Percentiles rank a stretch among this genome's conserved stretches.
phyloP scores from a whole-genome alignment of 1,284 basidiomycete species.

The Trametes versicolor region DNA sequence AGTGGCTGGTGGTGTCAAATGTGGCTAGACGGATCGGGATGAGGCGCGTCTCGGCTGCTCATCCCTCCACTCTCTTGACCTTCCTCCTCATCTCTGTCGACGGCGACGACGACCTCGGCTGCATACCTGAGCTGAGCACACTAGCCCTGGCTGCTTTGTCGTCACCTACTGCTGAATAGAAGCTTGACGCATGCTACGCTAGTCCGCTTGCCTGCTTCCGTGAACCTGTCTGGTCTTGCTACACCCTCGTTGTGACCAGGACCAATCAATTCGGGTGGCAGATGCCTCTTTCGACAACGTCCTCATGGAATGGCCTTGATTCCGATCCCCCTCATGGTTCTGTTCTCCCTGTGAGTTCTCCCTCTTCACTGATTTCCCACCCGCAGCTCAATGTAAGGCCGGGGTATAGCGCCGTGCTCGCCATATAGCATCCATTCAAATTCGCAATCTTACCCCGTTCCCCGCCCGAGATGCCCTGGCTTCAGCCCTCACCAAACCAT shows the following conservation, averaged over 20 bases:
- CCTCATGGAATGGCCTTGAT: constrained; percentile 20
- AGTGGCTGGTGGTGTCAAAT: constrained; percentile 13
- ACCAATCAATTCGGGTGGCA: not conserved
- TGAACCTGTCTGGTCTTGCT: not conserved
- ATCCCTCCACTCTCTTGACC: constrained; percentile 17
- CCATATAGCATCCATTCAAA: constrained; percentile 77
- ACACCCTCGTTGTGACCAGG: not conserved
- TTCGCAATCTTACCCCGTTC: constrained; percentile 85
- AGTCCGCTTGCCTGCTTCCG: constrained; percentile 11
- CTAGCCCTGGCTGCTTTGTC: not conserved
- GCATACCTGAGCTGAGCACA: not conserved
- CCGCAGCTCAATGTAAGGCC: not conserved
- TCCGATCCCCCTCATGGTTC: not conserved
- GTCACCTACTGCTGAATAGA: constrained; percentile 7
- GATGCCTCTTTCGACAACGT: constrained; percentile 23
- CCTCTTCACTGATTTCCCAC: not conserved
- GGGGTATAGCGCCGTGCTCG: constrained; percentile 69
- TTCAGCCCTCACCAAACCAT: constrained; percentile 73
- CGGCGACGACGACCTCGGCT: constrained; percentile 17
- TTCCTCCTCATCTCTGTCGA: constrained; percentile 20
- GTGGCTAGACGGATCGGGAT: not conserved
- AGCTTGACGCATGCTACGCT: constrained; percentile 23
- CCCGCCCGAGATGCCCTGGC: constrained; percentile 80
- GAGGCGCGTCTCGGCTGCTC: constrained; percentile 24
- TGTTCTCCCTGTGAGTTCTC: constrained; percentile 24